Evolutionary conservation across 208 protist species (phyloP), one percentile per base, ranked within the genome.

Genomic region (Leishmania arabica): DNA sequence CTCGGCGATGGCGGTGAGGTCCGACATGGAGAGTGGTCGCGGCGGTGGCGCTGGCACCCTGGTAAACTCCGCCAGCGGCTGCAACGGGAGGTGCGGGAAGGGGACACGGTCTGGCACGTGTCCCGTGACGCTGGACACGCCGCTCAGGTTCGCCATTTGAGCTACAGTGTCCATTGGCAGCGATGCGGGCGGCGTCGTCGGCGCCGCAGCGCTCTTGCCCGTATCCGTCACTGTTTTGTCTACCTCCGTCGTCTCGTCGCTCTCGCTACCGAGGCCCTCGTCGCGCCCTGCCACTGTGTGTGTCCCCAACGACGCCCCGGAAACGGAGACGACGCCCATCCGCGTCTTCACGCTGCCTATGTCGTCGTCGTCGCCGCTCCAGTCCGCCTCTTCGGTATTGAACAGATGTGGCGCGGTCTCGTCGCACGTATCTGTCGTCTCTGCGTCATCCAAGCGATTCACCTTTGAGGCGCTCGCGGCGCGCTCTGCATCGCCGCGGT

Each of bases 1-100:
- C 45, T 77, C 78, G 17, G 83, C 85, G 53, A 91, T 86, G 79
- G 45, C 65, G 53, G 68, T 51, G 24, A 91, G 56, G 31, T 91
- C 85, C 11, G 79, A 77, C 34, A 87, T 60, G 37, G 83, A 81
- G 27, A 91, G 71, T 15, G 81, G 82, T 0, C 51, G 51, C 70
- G n/a, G 51, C 31, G 34, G 24, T 37, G 49, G 19, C 13, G 66
- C 11, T 54, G 21, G 5, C 9, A 31, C 42, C 17, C 42, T 2
- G 34, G 19, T 58, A 47, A n/a, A 3, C 19, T 47, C 9, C 24
- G 21, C 4, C 13, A n/a, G 49, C 34, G 42, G 60, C 15, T 9
- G 40, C 34, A 9, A 34, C 62, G 65, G 65, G n/a, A 2, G 2
- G 21, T 71, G 65, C 17, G 37, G 31, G 40, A 27, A 9, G 40